Evolutionary conservation across 2,329 filamentous ascomycete species (phyloP).

Genomic region (Apiospora aurea): DNA sequence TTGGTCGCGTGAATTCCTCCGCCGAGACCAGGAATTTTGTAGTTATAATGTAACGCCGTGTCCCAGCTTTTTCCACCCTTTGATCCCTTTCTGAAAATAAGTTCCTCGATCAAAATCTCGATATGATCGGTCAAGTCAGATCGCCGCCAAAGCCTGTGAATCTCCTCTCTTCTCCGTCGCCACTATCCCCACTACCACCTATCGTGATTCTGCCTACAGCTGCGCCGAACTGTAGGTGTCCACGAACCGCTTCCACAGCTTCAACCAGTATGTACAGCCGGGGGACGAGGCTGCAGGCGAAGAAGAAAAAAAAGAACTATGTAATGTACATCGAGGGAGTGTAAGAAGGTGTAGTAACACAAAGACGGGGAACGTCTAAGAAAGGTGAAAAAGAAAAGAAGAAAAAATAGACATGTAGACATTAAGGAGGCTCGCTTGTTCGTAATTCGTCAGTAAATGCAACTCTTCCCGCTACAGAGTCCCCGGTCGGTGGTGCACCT

Average conservation of each 20-base stretch:
- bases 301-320: slow-evolving; percentile 18
- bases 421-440: slow-evolving; percentile 40
- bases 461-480: slow-evolving; percentile 13
- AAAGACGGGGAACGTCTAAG: slow-evolving; percentile 35
- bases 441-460: slow-evolving; percentile 37
- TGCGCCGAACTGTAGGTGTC: background rate
- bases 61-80: background rate
- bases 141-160: background rate
- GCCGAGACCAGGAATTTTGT: background rate
- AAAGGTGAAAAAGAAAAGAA: slow-evolving; percentile 31
- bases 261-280: slow-evolving; percentile 32
- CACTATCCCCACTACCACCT: background rate
- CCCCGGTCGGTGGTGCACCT: background rate
- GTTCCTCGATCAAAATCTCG: background rate
- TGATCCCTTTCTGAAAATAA: background rate
- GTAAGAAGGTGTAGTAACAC: slow-evolving; percentile 32
- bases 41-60: background rate
- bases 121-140: slow-evolving; percentile 15
- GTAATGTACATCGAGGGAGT: slow-evolving; percentile 38
- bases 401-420: slow-evolving; percentile 41
- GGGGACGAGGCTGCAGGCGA: slow-evolving; percentile 38
- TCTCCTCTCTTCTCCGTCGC: background rate
- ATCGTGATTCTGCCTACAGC: background rate
- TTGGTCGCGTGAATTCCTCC: background rate
- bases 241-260: slow-evolving; percentile 1